These are phyloP conservation scores for Hericium erinaceus DNA, from an alignment of 768 basidiomycete species.

Conservation along the genomic window DNA sequence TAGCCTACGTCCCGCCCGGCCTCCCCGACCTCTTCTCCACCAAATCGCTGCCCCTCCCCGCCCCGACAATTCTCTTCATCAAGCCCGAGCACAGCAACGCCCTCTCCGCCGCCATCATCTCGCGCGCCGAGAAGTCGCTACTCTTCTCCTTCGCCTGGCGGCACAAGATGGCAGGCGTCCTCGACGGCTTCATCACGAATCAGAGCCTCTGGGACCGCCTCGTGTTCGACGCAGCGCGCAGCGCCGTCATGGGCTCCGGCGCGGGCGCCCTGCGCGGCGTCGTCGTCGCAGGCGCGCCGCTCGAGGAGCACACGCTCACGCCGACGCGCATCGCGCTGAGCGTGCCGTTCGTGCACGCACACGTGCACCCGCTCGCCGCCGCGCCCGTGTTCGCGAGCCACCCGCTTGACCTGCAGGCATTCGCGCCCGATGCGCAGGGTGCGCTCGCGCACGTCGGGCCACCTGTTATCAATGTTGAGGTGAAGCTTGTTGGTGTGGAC, in stretches of 20 bases:
- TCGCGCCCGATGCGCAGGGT: slow-evolving; percentile 27
- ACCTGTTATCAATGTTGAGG: slow-evolving; percentile 80
- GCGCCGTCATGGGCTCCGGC: slow-evolving; percentile 46
- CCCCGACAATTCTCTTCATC: slow-evolving; percentile 74
- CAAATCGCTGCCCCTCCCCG: slow-evolving; percentile 47
- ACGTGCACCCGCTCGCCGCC: slow-evolving; percentile 51
- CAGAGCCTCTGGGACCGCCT: slow-evolving; percentile 81
- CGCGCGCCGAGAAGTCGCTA: slow-evolving; percentile 43
- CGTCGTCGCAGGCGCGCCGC: slow-evolving; percentile 57
- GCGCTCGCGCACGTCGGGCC: slow-evolving; percentile 57
- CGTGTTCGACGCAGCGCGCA: slow-evolving; percentile 62
- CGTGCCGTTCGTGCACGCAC: slow-evolving; percentile 61
- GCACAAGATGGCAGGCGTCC: slow-evolving; percentile 63
- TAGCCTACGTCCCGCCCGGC: not conserved
- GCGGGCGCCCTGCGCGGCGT: slow-evolving; percentile 61
- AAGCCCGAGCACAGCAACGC: slow-evolving; percentile 52
- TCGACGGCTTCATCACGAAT: slow-evolving; percentile 68
- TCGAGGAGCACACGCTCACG: slow-evolving; percentile 42
- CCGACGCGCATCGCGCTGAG: slow-evolving; percentile 69
- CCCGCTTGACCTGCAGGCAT: slow-evolving; percentile 73
- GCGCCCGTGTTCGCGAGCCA: slow-evolving; percentile 80
- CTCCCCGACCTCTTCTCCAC: slow-evolving; percentile 38
- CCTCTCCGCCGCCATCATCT: slow-evolving; percentile 43
- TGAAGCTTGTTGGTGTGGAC: slow-evolving; percentile 61
- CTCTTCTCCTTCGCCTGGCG: slow-evolving; percentile 60